Percentiles rank a stretch among this genome's conserved stretches.
Evolutionary conservation across 441 rosid species (phyloP).

Genomic region (Francoa sonchifolia): DNA sequence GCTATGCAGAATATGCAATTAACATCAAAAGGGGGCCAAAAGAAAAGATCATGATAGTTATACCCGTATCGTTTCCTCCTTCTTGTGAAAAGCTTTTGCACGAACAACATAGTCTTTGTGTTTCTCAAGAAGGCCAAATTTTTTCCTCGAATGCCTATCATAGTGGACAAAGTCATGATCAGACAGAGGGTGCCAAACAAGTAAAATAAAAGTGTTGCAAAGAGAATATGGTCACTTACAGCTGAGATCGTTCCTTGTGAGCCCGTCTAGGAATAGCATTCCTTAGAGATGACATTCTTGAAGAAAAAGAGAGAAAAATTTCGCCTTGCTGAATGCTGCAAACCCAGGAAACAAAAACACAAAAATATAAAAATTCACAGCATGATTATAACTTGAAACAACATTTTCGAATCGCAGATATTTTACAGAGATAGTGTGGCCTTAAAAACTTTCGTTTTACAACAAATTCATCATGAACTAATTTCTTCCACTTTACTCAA

Average conservation of each 20-base stretch:
- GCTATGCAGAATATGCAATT: neutral
- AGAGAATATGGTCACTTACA: conserved; percentile 26
- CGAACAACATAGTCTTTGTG: conserved; percentile 85
- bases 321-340: no score
- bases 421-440: no score
- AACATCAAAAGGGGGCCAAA: neutral
- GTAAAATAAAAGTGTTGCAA: neutral
- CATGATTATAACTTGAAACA: no score
- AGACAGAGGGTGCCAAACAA: no score
- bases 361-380: no score
- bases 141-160: conserved; percentile 55
- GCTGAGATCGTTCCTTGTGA: conserved; percentile 85
- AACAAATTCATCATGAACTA: no score
- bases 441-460: no score
- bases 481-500: no score
- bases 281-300: conserved; percentile 65
- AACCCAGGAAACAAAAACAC: no score
- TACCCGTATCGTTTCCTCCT: conserved; percentile 52
- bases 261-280: conserved; percentile 53
- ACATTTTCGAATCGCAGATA: no score
- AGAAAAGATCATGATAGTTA: neutral
- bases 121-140: conserved; percentile 72
- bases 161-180: neutral
- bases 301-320: neutral
- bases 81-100: conserved; percentile 63